Evolutionary conservation across 2,329 filamentous ascomycete species (phyloP).

Genomic region (Fusarium hostae): DNA sequence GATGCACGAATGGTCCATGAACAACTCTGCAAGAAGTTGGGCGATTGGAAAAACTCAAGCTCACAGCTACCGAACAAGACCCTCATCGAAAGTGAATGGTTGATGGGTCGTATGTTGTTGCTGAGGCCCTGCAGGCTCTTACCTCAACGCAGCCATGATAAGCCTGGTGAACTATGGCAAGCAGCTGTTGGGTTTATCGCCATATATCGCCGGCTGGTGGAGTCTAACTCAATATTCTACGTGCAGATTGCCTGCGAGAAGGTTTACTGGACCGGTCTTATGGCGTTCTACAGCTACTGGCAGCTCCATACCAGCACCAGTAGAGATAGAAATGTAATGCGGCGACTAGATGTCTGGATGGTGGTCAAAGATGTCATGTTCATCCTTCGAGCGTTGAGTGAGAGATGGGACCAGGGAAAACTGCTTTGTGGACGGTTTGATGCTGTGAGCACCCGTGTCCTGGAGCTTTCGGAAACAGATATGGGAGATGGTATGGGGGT

Average conservation of each 20-base stretch:
- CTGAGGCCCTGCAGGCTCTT: neutral
- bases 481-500: accelerated
- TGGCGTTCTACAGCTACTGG: conserved; percentile 4
- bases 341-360: neutral
- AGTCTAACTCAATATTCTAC: conserved; percentile 17
- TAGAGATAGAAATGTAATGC: accelerated
- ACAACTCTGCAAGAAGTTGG: neutral
- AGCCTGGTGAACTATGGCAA: conserved; percentile 2
- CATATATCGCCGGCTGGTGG: neutral
- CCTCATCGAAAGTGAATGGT: conserved; percentile 14
- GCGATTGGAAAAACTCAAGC: conserved; percentile 5
- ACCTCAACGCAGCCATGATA: neutral
- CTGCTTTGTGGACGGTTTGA: neutral
- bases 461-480: neutral
- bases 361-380: conserved; percentile 8
- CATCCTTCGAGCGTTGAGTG: neutral
- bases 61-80: neutral
- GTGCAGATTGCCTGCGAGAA: conserved; percentile 12
- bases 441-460: neutral
- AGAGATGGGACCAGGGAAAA: conserved; percentile 10
- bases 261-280: neutral
- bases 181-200: neutral
- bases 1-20: neutral
- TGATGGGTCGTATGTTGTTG: conserved; percentile 12
- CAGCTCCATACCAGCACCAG: accelerated